phyloP scores from a whole-genome alignment of 331 rosid genomes.

The Acacia concinna region DNA sequence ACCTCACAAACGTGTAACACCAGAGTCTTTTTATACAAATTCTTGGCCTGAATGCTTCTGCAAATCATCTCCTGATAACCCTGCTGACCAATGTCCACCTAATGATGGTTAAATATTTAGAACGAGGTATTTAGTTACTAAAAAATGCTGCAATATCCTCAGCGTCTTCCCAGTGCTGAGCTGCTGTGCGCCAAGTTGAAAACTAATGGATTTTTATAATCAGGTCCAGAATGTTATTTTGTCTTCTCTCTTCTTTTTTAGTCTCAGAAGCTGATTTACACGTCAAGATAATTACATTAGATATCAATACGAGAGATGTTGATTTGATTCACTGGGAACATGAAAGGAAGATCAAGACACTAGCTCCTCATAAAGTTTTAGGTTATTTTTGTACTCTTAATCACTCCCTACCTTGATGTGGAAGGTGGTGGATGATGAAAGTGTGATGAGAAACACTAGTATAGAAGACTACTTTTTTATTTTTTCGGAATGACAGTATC shows the following conservation, averaged over 20 bases:
- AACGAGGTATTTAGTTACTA: not conserved
- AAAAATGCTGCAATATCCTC: not conserved
- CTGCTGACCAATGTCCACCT: not conserved
- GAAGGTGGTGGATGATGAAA: not conserved
- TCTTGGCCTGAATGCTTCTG: constrained; percentile 17
- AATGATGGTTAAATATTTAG: not conserved
- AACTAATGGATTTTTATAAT: constrained; percentile 29
- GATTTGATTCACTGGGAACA: constrained; percentile 23
- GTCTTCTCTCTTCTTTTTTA: not conserved
- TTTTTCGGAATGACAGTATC: not conserved
- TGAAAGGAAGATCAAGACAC: not conserved
- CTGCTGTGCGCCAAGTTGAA: constrained; percentile 11
- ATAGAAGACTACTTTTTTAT: not conserved
- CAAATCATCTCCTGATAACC: not conserved
- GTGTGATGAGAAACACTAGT: not conserved
- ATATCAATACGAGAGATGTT: constrained; percentile 20
- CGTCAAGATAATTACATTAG: constrained; percentile 24
- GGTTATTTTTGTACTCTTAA: not conserved
- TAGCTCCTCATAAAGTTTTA: not conserved
- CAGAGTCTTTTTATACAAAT: constrained; percentile 4
- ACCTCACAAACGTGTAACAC: not conserved
- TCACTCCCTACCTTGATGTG: not conserved
- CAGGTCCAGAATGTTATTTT: constrained; percentile 38
- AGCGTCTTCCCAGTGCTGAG: not conserved
- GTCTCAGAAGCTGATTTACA: constrained; percentile 11